Evolutionary conservation across 1,284 basidiomycete species (phyloP).

Genomic region (Cryptococcus sp.): DNA sequence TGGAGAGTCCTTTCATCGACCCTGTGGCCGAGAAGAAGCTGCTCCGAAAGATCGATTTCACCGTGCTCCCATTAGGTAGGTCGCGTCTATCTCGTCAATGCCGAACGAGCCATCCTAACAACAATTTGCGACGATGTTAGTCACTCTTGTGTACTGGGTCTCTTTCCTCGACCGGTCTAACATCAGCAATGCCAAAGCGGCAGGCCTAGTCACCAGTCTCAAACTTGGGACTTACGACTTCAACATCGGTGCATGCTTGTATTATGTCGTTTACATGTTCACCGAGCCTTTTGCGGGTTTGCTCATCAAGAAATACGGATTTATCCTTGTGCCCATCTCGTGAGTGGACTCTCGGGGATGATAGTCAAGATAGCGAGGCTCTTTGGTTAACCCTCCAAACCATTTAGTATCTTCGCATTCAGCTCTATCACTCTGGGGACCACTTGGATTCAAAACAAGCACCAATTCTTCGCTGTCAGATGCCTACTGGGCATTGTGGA

Average conservation of each 20-base stretch:
- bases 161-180: constrained; percentile 11
- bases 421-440: constrained; percentile 34
- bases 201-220: constrained; percentile 20
- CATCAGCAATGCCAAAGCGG: constrained; percentile 25
- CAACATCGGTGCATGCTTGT: constrained; percentile 24
- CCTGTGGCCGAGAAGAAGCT: constrained; percentile 20
- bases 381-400: background rate
- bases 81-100: background rate
- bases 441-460: constrained; percentile 30
- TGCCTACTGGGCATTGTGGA: constrained; percentile 33
- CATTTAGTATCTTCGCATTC: constrained; percentile 14
- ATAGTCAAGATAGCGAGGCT: too few relatives aligned
- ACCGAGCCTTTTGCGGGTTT: constrained; percentile 29
- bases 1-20: constrained; percentile 11
- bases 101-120: background rate
- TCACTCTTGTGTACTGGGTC: constrained; percentile 19
- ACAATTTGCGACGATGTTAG: background rate
- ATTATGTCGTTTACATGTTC: constrained; percentile 29
- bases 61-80: constrained; percentile 19
- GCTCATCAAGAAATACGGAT: constrained; percentile 27
- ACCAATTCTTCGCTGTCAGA: constrained; percentile 29
- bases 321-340: constrained; percentile 25
- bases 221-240: constrained; percentile 23
- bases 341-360: constrained; percentile 4
- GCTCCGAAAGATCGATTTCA: constrained; percentile 28